phyloP scores from a whole-genome alignment of 164 flowering plant genomes.

The Annona cherimola region DNA sequence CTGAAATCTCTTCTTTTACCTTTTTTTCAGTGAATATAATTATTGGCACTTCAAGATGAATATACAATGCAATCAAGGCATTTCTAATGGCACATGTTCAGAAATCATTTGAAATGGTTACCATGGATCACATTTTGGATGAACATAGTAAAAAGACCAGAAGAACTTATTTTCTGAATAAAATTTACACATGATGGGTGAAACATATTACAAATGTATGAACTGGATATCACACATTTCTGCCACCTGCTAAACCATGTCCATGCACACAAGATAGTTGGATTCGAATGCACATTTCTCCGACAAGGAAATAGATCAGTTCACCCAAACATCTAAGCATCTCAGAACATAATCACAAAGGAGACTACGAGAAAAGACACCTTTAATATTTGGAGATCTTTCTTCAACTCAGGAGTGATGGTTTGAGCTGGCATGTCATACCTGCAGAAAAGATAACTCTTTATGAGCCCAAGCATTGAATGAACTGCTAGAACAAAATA shows the following conservation, averaged over 20 bases:
- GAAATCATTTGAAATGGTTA: too few species aligned
- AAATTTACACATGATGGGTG: not conserved
- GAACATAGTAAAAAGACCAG: not conserved
- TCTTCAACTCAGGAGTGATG: conserved; percentile 75
- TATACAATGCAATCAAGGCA: too few species aligned
- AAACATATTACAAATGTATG: not conserved
- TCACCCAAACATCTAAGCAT: not conserved
- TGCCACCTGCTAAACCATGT: not conserved
- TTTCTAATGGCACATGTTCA: too few species aligned
- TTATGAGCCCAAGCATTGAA: not conserved
- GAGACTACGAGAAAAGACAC: conserved; percentile 22
- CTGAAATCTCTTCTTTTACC: too few species aligned
- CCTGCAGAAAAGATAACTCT: conserved; percentile 29
- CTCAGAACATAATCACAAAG: not conserved
- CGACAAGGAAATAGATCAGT: not conserved
- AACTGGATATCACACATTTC: not conserved
- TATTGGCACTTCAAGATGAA: too few species aligned
- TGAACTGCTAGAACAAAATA: not conserved
- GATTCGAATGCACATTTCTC: not conserved
- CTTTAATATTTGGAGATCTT: conserved; percentile 79
- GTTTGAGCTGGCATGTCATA: conserved; percentile 93
- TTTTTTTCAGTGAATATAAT: too few species aligned
- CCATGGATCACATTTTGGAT: not conserved
- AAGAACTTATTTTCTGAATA: not conserved
- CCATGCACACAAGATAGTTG: not conserved